Percentiles rank a stretch among this genome's conserved stretches.
Evolutionary conservation across 306 rosid genomes (phyloP).

Genomic region (Urtica urens): DNA sequence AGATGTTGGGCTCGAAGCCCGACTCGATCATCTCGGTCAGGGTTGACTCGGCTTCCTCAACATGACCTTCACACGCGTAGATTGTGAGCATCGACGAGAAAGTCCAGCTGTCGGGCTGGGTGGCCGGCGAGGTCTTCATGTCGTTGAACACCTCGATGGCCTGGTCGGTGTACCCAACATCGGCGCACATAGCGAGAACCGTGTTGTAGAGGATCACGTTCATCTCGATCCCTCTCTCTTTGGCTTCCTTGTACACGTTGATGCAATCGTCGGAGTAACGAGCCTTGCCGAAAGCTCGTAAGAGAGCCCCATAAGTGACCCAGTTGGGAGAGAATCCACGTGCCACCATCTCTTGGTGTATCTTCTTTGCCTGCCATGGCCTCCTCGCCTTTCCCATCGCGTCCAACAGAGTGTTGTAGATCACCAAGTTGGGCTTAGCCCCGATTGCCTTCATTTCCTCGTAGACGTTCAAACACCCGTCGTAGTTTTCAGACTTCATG

Average conservation of each 20-base stretch:
- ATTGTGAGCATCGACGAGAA: constrained; percentile 74
- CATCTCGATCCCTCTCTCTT: constrained; percentile 45
- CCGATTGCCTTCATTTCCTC: constrained; percentile 79
- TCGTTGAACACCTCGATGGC: constrained; percentile 56
- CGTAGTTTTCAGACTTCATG: constrained; percentile 52
- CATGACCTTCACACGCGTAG: constrained; percentile 59
- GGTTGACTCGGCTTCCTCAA: constrained; percentile 47
- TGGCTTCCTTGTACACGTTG: constrained; percentile 60
- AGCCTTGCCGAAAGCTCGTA: constrained; percentile 56
- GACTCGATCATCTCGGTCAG: constrained; percentile 65
- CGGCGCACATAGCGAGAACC: constrained; percentile 71
- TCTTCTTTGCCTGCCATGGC: constrained; percentile 52
- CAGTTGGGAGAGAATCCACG: constrained; percentile 47
- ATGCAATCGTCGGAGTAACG: constrained; percentile 56
- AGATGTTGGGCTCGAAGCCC: constrained; percentile 58
- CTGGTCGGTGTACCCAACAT: constrained; percentile 47
- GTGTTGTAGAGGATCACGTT: constrained; percentile 49
- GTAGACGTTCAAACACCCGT: constrained; percentile 64
- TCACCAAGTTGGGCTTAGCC: constrained; percentile 40
- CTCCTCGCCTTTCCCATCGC: constrained; percentile 67
- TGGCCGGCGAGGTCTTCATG: constrained; percentile 49
- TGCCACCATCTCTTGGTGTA: constrained; percentile 57
- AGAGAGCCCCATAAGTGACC: constrained; percentile 55
- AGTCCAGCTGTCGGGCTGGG: constrained; percentile 70
- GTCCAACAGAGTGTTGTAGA: constrained; percentile 55